These are phyloP conservation scores for Teunomyces gatunensis DNA, from an alignment of 805 yeast species.

Conservation along the genomic window DNA sequence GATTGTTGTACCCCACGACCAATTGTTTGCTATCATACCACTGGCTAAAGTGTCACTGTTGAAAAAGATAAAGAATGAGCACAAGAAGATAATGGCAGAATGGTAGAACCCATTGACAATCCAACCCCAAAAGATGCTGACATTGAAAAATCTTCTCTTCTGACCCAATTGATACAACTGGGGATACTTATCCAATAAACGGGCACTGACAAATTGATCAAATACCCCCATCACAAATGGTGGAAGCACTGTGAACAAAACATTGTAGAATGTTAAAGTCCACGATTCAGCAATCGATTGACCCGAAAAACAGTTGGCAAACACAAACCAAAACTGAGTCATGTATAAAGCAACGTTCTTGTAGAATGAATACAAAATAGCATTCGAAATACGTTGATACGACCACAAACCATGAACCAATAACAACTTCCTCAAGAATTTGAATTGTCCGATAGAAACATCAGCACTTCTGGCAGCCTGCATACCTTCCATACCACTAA, in stretches of 20 bases:
- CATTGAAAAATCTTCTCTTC: constrained; percentile 82
- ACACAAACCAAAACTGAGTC: constrained; percentile 98
- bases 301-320: constrained; percentile 88
- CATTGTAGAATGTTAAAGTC: constrained; percentile 95
- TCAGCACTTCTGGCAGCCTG: constrained; percentile 99
- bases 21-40: constrained; percentile 79
- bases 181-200: constrained; percentile 87
- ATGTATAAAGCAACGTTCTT: constrained; percentile 92
- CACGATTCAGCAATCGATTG: constrained; percentile 96
- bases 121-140: constrained; percentile 96
- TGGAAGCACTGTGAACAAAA: constrained; percentile 89
- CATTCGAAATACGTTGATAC: constrained; percentile 88
- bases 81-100: constrained; percentile 78
- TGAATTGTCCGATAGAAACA: constrained; percentile 94
- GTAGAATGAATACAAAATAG: constrained; percentile 91
- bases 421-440: constrained; percentile 74
- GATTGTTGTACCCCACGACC: constrained; percentile 93
- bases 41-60: constrained; percentile 61
- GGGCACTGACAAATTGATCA: constrained; percentile 92
- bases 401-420: constrained; percentile 98
- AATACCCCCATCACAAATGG: constrained; percentile 96
- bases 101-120: constrained; percentile 93
- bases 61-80: constrained; percentile 64
- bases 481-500: constrained; percentile 99
- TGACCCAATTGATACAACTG: constrained; percentile 91